Conservation (phyloP, 2,329 filamentous ascomycete species). For the Drechslera avenae region DNA sequence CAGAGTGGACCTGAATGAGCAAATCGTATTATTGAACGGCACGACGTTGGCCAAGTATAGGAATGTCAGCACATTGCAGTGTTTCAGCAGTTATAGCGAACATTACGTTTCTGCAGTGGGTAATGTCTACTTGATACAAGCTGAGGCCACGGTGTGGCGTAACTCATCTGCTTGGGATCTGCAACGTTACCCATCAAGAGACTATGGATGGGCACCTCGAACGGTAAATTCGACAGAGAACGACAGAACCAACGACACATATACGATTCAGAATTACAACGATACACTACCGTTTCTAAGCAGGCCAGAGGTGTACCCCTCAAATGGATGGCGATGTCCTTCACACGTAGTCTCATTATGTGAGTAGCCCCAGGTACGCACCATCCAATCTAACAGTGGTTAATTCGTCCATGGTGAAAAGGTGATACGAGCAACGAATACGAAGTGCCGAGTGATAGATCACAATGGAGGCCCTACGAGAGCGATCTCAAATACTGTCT, state of each 20-base stretch:
- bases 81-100: conserved; percentile 12
- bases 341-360: conserved; percentile 8
- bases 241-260: no score
- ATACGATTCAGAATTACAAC: no score
- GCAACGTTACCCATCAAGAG: no score
- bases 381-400: no score
- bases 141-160: conserved; percentile 9
- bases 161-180: conserved; percentile 2
- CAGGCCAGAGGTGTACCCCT: conserved; percentile 7
- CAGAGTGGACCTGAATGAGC: background rate
- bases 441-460: conserved; percentile 11
- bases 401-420: background rate
- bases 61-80: conserved; percentile 7
- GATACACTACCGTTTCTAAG: no score
- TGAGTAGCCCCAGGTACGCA: background rate
- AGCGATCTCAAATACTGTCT: conserved; percentile 25
- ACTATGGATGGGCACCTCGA: background rate
- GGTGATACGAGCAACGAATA: conserved; percentile 1
- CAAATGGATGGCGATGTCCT: conserved; percentile 20
- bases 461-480: conserved; percentile 17
- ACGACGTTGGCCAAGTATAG: conserved; percentile 1
- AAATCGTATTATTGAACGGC: background rate
- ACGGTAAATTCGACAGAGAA: background rate
- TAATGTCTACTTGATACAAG: conserved; percentile 21
- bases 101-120: conserved; percentile 19